These are phyloP conservation scores for Pelagophyceae sp. DNA, from an alignment of 352 stramenopile species.

Conservation along the genomic window DNA sequence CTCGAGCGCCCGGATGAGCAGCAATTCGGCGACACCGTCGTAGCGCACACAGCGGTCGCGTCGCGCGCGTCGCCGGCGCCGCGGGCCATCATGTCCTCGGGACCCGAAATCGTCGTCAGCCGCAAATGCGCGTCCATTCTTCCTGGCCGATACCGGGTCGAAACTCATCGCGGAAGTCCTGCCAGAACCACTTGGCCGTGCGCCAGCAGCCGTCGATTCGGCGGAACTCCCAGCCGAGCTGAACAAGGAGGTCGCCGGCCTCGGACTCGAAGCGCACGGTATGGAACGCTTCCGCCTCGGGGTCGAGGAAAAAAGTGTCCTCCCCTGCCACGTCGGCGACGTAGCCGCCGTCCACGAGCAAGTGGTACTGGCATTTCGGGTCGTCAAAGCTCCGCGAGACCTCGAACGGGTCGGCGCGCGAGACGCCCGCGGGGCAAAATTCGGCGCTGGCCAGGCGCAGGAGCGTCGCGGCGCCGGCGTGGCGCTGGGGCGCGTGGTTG, in stretches of 20 bases:
- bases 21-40: too few species aligned
- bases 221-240: conserved; percentile 42
- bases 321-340: neutral
- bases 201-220: conserved; percentile 20
- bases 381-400: neutral
- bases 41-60: too few species aligned
- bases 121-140: conserved; percentile 47
- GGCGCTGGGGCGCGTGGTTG: neutral
- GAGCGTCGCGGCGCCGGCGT: neutral
- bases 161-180: conserved; percentile 51
- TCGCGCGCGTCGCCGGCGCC: too few species aligned
- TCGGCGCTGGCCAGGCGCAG: neutral
- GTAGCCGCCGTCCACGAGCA: too few species aligned
- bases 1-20: too few species aligned
- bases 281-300: neutral
- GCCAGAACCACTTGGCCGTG: conserved; percentile 47
- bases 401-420: neutral
- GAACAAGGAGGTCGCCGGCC: conserved; percentile 32
- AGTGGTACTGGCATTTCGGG: neutral
- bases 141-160: conserved; percentile 47
- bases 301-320: neutral
- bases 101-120: conserved; percentile 27
- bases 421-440: neutral
- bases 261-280: neutral
- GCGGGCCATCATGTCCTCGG: too few species aligned